These are phyloP conservation scores for Chlorella vulgaris DNA, from an alignment of 139 green algal species.

Conservation along the genomic window DNA sequence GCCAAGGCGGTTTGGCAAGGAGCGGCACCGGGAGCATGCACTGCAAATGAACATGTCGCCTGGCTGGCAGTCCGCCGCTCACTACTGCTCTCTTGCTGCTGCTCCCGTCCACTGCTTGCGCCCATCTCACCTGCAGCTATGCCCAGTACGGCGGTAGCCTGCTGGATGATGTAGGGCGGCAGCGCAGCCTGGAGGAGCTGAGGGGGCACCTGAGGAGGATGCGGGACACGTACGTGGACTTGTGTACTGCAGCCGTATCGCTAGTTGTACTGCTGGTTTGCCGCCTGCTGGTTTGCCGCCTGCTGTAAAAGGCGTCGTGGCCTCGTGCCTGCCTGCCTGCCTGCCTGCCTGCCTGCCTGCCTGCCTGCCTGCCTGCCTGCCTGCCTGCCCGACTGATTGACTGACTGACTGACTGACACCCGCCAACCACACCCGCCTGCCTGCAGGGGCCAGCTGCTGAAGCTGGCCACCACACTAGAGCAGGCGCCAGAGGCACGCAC, in stretches of 20 bases:
- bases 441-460: constrained; percentile 13
- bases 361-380: too few species aligned
- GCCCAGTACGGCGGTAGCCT: not conserved
- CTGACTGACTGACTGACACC: not conserved
- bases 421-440: not conserved
- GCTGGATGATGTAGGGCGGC: constrained; percentile 23
- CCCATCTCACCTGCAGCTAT: not conserved
- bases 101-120: not conserved
- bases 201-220: not conserved
- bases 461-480: not conserved
- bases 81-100: not conserved
- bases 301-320: too few species aligned
- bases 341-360: too few species aligned
- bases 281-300: too few species aligned
- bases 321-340: too few species aligned
- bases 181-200: not conserved
- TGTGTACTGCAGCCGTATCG: not conserved
- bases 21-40: too few species aligned
- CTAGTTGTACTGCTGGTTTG: too few species aligned
- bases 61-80: too few species aligned
- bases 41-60: too few species aligned
- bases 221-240: not conserved
- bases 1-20: too few species aligned
- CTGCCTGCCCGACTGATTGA: too few species aligned
- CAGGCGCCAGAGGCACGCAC: not conserved